These are phyloP conservation scores for Mycena galericulata DNA, from an alignment of 768 basidiomycete genomes.

Conservation along the genomic window DNA sequence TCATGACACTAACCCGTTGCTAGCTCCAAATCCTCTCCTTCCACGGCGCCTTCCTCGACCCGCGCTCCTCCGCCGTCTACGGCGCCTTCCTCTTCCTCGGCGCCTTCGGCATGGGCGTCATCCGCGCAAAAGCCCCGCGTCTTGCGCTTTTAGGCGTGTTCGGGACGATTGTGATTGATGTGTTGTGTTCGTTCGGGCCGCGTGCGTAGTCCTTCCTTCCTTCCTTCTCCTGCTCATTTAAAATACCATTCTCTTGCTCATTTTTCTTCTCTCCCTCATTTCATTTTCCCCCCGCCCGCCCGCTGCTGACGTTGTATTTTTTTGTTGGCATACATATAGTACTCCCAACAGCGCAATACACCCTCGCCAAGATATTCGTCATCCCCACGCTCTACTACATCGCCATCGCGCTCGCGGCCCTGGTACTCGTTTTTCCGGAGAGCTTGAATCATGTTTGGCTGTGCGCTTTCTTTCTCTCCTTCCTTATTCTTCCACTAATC, in stretches of 20 bases:
- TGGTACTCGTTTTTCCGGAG: constrained; percentile 58
- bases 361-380: constrained; percentile 53
- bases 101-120: constrained; percentile 51
- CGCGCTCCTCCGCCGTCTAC: constrained; percentile 56
- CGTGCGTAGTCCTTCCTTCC: constrained; percentile 13
- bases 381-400: constrained; percentile 55
- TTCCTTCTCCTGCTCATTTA: not conserved
- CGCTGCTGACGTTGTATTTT: not conserved
- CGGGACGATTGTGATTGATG: constrained; percentile 57
- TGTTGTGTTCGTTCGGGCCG: constrained; percentile 40
- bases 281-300: not conserved
- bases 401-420: constrained; percentile 52
- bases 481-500: not conserved
- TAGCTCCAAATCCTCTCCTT: constrained; percentile 49
- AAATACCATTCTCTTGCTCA: not conserved
- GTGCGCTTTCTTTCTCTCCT: constrained; percentile 36
- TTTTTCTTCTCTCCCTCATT: not conserved
- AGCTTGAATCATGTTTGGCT: constrained; percentile 57
- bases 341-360: constrained; percentile 54
- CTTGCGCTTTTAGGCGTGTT: constrained; percentile 56
- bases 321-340: constrained; percentile 41
- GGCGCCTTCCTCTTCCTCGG: constrained; percentile 59
- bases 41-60: constrained; percentile 56
- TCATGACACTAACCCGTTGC: constrained; percentile 32
- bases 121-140: constrained; percentile 55